Percentiles rank a stretch among this genome's conserved stretches.
These are phyloP conservation scores for Fusarium sp. DNA, from an alignment of 2,329 filamentous ascomycete genomes.

Conservation along the genomic window DNA sequence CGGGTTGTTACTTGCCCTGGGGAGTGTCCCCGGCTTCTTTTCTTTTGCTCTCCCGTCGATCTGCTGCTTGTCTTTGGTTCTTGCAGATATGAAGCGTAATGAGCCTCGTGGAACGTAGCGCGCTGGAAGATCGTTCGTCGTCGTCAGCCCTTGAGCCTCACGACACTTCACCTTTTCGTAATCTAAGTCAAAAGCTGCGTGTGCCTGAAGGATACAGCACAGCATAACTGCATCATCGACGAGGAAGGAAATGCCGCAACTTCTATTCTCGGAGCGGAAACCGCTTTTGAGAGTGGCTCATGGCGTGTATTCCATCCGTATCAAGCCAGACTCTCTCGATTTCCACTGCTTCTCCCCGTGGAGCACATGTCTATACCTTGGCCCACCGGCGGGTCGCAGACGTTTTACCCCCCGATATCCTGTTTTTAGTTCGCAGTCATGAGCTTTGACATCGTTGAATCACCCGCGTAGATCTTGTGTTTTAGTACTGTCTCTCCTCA, in stretches of 20 bases:
- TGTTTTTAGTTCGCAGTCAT: constrained; percentile 20
- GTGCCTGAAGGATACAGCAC: neutral
- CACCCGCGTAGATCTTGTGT: constrained; percentile 32
- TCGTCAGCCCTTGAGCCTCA: constrained; percentile 8
- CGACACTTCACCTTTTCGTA: neutral
- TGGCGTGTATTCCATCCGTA: constrained; percentile 1
- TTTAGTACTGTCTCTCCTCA: constrained; percentile 40
- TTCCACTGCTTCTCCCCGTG: constrained; percentile 2
- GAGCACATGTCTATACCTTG: constrained; percentile 15
- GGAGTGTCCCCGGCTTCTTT: neutral
- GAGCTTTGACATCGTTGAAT: constrained; percentile 27
- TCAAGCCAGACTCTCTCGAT: neutral
- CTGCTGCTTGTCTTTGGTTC: neutral
- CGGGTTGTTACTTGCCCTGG: neutral
- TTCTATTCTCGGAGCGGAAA: constrained; percentile 2
- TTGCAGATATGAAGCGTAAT: neutral
- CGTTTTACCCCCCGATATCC: constrained; percentile 1
- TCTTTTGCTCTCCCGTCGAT: constrained; percentile 2
- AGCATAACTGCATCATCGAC: neutral
- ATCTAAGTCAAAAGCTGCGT: neutral
- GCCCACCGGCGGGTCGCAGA: constrained; percentile 1
- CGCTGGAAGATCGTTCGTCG: neutral
- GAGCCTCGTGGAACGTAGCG: neutral
- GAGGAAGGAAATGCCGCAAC: constrained; percentile 12
- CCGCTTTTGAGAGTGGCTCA: neutral